Conservation (phyloP, 1,284 basidiomycete species). For the Apiotrichum akiyoshidainum region DNA sequence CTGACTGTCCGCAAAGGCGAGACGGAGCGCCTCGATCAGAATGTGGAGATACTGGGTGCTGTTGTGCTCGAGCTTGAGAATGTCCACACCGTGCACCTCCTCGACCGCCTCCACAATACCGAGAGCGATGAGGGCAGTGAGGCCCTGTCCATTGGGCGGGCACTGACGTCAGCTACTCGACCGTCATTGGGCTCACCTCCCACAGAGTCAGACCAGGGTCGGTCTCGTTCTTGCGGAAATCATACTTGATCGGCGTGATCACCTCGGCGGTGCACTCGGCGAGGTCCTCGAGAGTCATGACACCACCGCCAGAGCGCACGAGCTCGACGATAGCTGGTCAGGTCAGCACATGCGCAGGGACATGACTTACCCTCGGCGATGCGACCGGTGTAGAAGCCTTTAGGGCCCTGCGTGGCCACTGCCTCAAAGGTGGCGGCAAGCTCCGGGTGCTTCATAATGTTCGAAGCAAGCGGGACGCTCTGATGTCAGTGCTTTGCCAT, state of each 20-base stretch:
- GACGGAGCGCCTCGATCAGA: slow-evolving; percentile 63
- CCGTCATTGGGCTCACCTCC: slow-evolving; percentile 62
- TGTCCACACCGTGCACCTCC: slow-evolving; percentile 64
- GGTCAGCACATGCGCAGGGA: slow-evolving; percentile 48
- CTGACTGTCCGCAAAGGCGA: slow-evolving; percentile 39
- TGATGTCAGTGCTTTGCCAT: slow-evolving; percentile 4
- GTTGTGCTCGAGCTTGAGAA: slow-evolving; percentile 81
- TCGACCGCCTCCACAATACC: slow-evolving; percentile 87
- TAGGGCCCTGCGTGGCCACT: slow-evolving; percentile 73
- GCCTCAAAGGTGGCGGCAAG: slow-evolving; percentile 77
- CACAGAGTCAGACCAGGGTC: slow-evolving; percentile 56
- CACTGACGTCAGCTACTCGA: slow-evolving; percentile 65
- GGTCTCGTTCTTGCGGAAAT: slow-evolving; percentile 58
- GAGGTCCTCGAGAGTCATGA: slow-evolving; percentile 84
- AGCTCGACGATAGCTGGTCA: slow-evolving; percentile 69
- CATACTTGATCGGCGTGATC: slow-evolving; percentile 82
- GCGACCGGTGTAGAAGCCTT: slow-evolving; percentile 86
- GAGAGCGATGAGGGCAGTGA: slow-evolving; percentile 85
- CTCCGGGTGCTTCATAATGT: slow-evolving; percentile 72
- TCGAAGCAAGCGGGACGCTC: slow-evolving; percentile 58
- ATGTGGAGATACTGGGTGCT: slow-evolving; percentile 81
- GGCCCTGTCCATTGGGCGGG: slow-evolving; percentile 90
- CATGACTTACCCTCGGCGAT: slow-evolving; percentile 56
- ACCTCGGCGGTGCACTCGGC: slow-evolving; percentile 70
- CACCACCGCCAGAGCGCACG: slow-evolving; percentile 70